Evolutionary conservation across 371 early-diverging fungal species (phyloP).

Genomic region (Rhizopus delemar): DNA sequence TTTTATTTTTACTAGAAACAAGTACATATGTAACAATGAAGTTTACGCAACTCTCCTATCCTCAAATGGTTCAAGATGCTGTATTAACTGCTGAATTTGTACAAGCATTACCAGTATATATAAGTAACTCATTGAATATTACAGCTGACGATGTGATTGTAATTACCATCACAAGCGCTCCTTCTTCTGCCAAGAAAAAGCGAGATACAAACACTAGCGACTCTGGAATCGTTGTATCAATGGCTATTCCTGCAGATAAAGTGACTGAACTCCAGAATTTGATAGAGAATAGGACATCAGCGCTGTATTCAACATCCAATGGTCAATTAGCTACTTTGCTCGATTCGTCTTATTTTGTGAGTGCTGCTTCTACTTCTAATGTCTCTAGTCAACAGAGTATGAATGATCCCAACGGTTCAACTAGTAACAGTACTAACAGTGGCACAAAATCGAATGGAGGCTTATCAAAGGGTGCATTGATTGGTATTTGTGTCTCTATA

Average conservation of each 20-base stretch:
- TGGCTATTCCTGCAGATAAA: conserved; percentile 36
- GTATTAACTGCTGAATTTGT: conserved; percentile 51
- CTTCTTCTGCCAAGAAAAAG: conserved; percentile 21
- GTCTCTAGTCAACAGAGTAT: conserved; percentile 2
- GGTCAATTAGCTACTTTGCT: conserved; percentile 45
- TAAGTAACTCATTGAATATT: conserved; percentile 30
- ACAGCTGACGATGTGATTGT: conserved; percentile 49
- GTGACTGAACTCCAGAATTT: conserved; percentile 27
- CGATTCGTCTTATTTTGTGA: conserved; percentile 32
- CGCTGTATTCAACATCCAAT: conserved; percentile 36
- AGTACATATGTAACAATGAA: conserved; percentile 43
- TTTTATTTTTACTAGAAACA: conserved; percentile 13
- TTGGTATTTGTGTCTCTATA: conserved; percentile 48
- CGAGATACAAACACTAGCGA: background rate
- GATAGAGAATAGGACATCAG: conserved; percentile 26
- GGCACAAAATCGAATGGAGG: conserved; percentile 8
- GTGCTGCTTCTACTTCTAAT: background rate
- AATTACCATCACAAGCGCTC: conserved; percentile 41
- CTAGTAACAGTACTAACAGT: background rate
- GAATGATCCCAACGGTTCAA: background rate
- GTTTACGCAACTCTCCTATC: conserved; percentile 44
- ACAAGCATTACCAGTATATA: conserved; percentile 36
- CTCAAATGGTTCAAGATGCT: conserved; percentile 48
- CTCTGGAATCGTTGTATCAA: conserved; percentile 40
- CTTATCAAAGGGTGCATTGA: conserved; percentile 39